Conservation (phyloP, 2,329 filamentous ascomycete species). For the Paecilomyces dactylethromorphus region DNA sequence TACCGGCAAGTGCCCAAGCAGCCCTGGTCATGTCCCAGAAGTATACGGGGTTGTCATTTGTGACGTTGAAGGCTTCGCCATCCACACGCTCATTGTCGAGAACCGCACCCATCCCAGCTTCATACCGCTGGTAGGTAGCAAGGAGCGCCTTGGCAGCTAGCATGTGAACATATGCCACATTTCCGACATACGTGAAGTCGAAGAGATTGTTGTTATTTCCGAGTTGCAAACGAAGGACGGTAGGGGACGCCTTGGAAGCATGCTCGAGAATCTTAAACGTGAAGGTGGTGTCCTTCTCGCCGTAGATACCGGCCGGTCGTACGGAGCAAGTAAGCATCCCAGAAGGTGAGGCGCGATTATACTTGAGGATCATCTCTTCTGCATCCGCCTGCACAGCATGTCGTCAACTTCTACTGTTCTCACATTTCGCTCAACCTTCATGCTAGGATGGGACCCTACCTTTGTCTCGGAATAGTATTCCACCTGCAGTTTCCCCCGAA, state of each 20-base stretch:
- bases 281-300: conserved; percentile 75
- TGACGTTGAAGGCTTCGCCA: conserved; percentile 84
- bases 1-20: conserved; percentile 58
- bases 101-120: conserved; percentile 50
- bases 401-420: conserved; percentile 10
- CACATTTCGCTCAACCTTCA: background rate
- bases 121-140: conserved; percentile 42
- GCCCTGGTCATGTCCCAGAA: conserved; percentile 84
- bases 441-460: conserved; percentile 39
- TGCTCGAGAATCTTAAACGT: conserved; percentile 68
- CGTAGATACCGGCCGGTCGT: conserved; percentile 83
- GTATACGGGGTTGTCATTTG: conserved; percentile 80
- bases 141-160: conserved; percentile 71
- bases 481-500: conserved; percentile 62
- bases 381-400: conserved; percentile 56
- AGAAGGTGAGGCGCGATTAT: conserved; percentile 56
- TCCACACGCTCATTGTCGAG: conserved; percentile 68
- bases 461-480: conserved; percentile 92
- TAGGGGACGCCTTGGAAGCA: conserved; percentile 49
- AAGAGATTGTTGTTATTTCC: conserved; percentile 66
- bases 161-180: conserved; percentile 71
- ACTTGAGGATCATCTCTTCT: conserved; percentile 71
- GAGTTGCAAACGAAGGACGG: conserved; percentile 71
- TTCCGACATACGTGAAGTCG: conserved; percentile 64
- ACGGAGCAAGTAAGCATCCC: conserved; percentile 71